Evolutionary conservation across 116 monocot genomes (phyloP).

Genomic region (Zostera marina): DNA sequence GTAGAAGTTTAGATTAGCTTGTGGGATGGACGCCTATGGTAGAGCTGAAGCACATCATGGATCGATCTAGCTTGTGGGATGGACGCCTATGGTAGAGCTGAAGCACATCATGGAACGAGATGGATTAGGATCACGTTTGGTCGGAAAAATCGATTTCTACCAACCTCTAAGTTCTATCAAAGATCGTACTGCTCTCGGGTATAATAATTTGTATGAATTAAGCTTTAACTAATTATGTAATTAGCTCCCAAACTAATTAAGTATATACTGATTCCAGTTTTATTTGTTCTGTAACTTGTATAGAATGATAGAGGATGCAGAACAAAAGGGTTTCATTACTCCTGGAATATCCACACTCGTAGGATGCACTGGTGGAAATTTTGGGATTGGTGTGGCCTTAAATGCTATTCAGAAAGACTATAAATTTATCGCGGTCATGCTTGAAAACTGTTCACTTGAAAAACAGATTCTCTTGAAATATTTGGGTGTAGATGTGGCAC

Average conservation of each 20-base stretch:
- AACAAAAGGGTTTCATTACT: conserved; percentile 59
- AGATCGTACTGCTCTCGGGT: conserved; percentile 77
- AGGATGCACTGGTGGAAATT: conserved; percentile 77
- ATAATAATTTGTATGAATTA: too few relatives aligned
- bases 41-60: conserved; percentile 31
- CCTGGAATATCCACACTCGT: conserved; percentile 66
- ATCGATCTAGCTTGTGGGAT: conserved; percentile 66
- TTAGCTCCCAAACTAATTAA: too few relatives aligned
- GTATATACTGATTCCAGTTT: too few relatives aligned
- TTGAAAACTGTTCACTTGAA: conserved; percentile 41
- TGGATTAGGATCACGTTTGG: conserved; percentile 38
- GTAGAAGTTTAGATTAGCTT: too few relatives aligned
- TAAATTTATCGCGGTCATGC: conserved; percentile 57
- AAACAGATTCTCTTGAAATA: conserved; percentile 45
- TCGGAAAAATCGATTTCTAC: conserved; percentile 69
- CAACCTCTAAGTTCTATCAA: conserved; percentile 85
- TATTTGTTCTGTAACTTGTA: too few relatives aligned
- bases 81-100: conserved; percentile 81
- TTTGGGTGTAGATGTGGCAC: conserved; percentile 47
- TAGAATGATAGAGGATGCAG: conserved; percentile 95
- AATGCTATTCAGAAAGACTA: conserved; percentile 62
- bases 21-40: conserved; percentile 49
- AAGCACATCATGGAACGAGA: conserved; percentile 46
- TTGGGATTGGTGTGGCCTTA: conserved; percentile 50
- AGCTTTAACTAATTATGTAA: too few relatives aligned